Conservation (phyloP, 495 filamentous ascomycete genomes). For the Penicillium manginii region DNA sequence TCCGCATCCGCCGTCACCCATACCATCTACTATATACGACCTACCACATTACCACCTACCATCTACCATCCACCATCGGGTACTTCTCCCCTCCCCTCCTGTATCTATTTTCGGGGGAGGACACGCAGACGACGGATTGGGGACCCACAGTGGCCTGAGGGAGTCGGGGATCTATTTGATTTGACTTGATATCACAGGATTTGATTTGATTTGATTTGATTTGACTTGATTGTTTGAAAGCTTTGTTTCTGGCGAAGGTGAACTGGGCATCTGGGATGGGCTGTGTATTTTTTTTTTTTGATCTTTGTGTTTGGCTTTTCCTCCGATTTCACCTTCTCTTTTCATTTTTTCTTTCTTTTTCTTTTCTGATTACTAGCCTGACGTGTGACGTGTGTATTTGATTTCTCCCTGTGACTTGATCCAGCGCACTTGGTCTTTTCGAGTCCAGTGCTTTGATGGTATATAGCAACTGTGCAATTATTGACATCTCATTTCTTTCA, state of each 20-base stretch:
- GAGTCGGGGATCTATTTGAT: slow-evolving; percentile 19
- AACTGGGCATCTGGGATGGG: slow-evolving; percentile 18
- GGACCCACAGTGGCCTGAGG: slow-evolving; percentile 25
- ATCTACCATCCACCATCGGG: no score
- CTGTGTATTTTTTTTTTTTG: neutral
- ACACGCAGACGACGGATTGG: slow-evolving; percentile 12
- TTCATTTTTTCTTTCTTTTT: neutral
- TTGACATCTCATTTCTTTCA: no score
- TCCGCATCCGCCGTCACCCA: slow-evolving; percentile 4
- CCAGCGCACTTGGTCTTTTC: slow-evolving; percentile 17
- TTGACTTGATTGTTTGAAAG: slow-evolving; percentile 20
- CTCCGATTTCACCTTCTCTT: neutral
- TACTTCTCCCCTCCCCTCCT: slow-evolving; percentile 3
- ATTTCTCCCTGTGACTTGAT: slow-evolving; percentile 28
- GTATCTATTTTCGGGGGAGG: slow-evolving; percentile 18
- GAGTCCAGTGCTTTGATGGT: slow-evolving; percentile 25
- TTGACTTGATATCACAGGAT: slow-evolving; percentile 1
- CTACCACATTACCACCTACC: no score
- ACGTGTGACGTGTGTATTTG: slow-evolving; percentile 38
- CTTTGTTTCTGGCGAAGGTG: slow-evolving; percentile 24
- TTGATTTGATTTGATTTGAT: slow-evolving; percentile 19
- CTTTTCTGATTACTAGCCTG: slow-evolving; percentile 21
- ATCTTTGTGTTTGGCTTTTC: neutral
- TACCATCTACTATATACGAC: neutral
- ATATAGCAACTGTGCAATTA: slow-evolving; percentile 23